Percentiles rank a stretch among this genome's conserved stretches.
Evolutionary conservation across 2,329 filamentous ascomycete species (phyloP).

Genomic region (Alternaria hordeiaustralica): DNA sequence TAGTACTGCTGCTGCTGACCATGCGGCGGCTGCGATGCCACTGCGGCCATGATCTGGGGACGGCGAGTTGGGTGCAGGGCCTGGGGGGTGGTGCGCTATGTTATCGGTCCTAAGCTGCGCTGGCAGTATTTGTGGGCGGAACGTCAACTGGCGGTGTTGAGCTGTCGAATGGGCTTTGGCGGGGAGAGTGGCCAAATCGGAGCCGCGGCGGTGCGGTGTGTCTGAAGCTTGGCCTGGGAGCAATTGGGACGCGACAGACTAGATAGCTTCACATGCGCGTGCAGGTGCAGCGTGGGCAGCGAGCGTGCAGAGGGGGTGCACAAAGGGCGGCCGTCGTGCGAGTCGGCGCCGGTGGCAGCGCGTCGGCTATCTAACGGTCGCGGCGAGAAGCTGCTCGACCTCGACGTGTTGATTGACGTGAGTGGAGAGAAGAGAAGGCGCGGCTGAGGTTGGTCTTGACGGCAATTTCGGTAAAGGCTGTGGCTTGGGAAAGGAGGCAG

Average conservation of each 20-base stretch:
- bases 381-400: slow-evolving; percentile 21
- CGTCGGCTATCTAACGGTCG: slow-evolving; percentile 21
- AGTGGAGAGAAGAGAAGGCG: slow-evolving; percentile 39
- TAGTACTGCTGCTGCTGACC: slow-evolving; percentile 47
- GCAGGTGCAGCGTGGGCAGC: slow-evolving; percentile 1
- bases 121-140: slow-evolving; percentile 15
- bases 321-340: neutral
- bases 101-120: slow-evolving; percentile 9
- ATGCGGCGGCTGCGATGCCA: slow-evolving; percentile 44
- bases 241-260: neutral
- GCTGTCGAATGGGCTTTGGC: slow-evolving; percentile 26
- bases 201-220: slow-evolving; percentile 10
- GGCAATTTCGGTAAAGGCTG: slow-evolving; percentile 23
- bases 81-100: slow-evolving; percentile 5
- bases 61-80: slow-evolving; percentile 3
- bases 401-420: slow-evolving; percentile 32
- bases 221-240: neutral
- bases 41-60: slow-evolving; percentile 45
- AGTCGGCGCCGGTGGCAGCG: slow-evolving; percentile 9
- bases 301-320: neutral
- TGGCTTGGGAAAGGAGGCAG: slow-evolving; percentile 22
- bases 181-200: slow-evolving; percentile 16
- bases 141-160: slow-evolving; percentile 19
- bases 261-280: slow-evolving; percentile 24
- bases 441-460: slow-evolving; percentile 30